phyloP scores from a whole-genome alignment of 768 basidiomycete species.

The Pleurotus sapidus region DNA sequence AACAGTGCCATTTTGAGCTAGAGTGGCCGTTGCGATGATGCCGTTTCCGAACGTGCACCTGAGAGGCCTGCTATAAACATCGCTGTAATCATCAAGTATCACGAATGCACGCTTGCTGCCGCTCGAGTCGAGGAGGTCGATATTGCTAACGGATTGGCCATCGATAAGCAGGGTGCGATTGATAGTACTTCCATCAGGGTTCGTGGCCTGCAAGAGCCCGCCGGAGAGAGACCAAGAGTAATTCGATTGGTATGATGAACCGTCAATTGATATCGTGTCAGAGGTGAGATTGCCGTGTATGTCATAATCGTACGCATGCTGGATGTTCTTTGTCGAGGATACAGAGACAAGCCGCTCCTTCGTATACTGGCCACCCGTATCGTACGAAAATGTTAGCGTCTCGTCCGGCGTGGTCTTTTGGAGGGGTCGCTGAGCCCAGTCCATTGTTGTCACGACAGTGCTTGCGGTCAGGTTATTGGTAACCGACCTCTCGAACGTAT shows the following conservation, averaged over 20 bases:
- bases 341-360: slow-evolving; percentile 4
- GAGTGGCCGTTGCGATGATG: neutral
- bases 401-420: neutral
- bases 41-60: slow-evolving; percentile 3
- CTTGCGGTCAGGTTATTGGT: neutral
- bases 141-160: neutral
- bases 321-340: neutral
- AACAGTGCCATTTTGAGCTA: neutral
- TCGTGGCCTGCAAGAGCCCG: neutral
- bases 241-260: neutral
- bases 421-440: neutral
- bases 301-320: neutral
- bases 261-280: neutral
- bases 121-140: neutral
- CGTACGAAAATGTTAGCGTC: neutral
- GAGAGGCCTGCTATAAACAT: neutral
- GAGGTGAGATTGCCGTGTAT: slow-evolving; percentile 1
- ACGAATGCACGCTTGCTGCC: neutral
- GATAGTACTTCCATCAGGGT: neutral
- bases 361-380: neutral
- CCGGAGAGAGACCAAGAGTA: neutral
- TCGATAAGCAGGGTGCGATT: neutral
- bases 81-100: neutral
- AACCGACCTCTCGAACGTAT: neutral
- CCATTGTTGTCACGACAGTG: neutral